Conservation (phyloP, 352 stramenopile species). For the Paralagenidium karlingii region DNA sequence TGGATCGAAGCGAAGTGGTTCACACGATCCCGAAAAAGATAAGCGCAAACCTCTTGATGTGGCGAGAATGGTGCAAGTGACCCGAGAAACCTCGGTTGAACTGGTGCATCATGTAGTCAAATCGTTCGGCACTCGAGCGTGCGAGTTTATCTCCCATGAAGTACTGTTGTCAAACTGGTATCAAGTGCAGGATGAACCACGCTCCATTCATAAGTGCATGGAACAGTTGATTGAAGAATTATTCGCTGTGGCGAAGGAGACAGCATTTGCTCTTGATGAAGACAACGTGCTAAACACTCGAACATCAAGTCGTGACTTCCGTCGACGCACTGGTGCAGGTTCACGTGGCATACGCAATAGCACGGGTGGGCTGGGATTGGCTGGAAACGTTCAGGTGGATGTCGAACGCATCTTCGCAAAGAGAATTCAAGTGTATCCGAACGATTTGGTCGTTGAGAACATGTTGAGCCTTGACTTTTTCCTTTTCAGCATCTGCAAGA, state of each 20-base stretch:
- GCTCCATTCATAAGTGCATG: slow-evolving; percentile 54
- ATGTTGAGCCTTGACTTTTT: slow-evolving; percentile 44
- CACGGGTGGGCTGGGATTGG: too few relatives aligned
- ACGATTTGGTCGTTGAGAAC: slow-evolving; percentile 15
- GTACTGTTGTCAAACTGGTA: slow-evolving; percentile 30
- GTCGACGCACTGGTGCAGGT: slow-evolving; percentile 34
- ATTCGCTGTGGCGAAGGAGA: slow-evolving; percentile 39
- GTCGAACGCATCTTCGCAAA: slow-evolving; percentile 78
- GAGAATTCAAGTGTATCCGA: slow-evolving; percentile 20
- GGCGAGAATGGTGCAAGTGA: slow-evolving; percentile 66
- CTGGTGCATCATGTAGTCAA: slow-evolving; percentile 51
- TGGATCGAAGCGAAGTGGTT: slow-evolving; percentile 7
- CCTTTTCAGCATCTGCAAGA: slow-evolving; percentile 56
- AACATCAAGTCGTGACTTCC: slow-evolving; percentile 43
- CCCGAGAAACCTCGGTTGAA: slow-evolving; percentile 35
- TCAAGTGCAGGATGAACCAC: slow-evolving; percentile 49
- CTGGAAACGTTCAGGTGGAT: slow-evolving; percentile 66
- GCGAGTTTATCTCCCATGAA: slow-evolving; percentile 20
- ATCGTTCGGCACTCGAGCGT: slow-evolving; percentile 45
- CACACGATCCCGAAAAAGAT: slow-evolving; percentile 7
- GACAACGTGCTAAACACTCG: slow-evolving; percentile 11
- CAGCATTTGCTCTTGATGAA: slow-evolving; percentile 42
- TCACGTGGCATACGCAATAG: slow-evolving; percentile 28
- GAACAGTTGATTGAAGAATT: slow-evolving; percentile 38
- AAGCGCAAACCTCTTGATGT: slow-evolving; percentile 32